A percentile compares a stretch with the other conserved stretches of the same genome.
Conservation (phyloP, 192 early-diverging fungal species). For the Allomyces macrogynus region DNA sequence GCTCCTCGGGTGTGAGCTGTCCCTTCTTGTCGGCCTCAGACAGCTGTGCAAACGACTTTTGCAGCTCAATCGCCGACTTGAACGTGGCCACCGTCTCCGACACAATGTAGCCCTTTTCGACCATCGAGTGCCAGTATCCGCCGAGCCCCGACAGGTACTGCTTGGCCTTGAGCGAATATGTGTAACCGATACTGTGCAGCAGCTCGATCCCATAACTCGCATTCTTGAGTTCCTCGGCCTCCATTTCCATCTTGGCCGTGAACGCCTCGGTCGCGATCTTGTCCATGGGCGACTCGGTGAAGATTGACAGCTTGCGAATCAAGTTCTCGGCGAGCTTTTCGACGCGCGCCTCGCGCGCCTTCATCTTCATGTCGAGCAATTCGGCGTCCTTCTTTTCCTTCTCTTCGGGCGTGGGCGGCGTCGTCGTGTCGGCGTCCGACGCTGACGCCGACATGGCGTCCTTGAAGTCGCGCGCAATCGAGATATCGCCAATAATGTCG, state of each 20-base stretch:
- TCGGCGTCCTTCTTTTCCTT: constrained; percentile 29
- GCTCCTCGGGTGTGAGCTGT: constrained; percentile 32
- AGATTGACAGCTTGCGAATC: constrained; percentile 52
- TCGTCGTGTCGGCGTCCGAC: constrained; percentile 23
- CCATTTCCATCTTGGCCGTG: constrained; percentile 41
- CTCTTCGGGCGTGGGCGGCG: constrained; percentile 16
- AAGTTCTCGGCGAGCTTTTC: constrained; percentile 53
- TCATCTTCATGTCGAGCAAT: constrained; percentile 22
- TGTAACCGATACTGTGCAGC: constrained; percentile 79
- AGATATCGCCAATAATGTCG: constrained; percentile 95
- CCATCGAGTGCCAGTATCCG: constrained; percentile 12
- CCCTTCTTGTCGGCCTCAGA: constrained; percentile 76
- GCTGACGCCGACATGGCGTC: constrained; percentile 50
- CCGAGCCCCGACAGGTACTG: constrained; percentile 42
- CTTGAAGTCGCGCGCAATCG: constrained; percentile 79
- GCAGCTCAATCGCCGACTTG: constrained; percentile 78
- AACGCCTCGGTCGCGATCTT: constrained; percentile 38
- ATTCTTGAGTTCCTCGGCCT: constrained; percentile 69
- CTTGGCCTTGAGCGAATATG: constrained; percentile 70
- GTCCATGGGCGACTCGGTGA: constrained; percentile 40
- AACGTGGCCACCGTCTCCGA: constrained; percentile 81
- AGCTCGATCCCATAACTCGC: constrained; percentile 89
- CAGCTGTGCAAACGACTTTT: constrained; percentile 72
- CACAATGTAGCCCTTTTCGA: constrained; percentile 34
- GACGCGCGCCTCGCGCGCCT: constrained; percentile 39